Evolutionary conservation across 225 moss, liverwort and hornwort species (phyloP), one percentile per base, ranked within the genome.

Genomic region (Takakia lepidozioides): DNA sequence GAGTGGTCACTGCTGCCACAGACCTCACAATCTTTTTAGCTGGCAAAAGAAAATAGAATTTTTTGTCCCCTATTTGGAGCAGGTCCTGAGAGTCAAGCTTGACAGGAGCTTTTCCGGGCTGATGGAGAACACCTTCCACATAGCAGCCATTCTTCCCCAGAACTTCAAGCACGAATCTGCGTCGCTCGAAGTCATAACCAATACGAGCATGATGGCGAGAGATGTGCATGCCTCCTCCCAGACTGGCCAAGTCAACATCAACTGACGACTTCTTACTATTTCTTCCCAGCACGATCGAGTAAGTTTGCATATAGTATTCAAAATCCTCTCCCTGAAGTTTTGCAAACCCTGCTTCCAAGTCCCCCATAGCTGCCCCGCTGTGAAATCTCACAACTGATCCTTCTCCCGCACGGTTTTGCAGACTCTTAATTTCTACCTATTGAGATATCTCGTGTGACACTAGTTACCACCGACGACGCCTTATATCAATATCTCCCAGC

Each of bases 281-380:
- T 19, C 95, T 72, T 10, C 95, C 95, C 27, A 98, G 51, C 51
- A 98, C 72, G 36, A 95, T 95, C 46, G 95, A 98, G 58, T 98
- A 98, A 29, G 95, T 87, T 53, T 98, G 95, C 95, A 98, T 98
- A 37, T 98, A 98, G 34, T 90, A 98, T 65, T 98, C 95, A 21
- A 98, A 98, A 68, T 98, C 95, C 80, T 98, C 95, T 10, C 95
- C 95, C 53, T 98, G 95, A 52, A 98, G 66, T 80, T 98, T 98
- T 21, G 95, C 95, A 51, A 98, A 98, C 38, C 95, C 95, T 14
- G 90, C 90, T 61, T 90, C 95, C 60, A 87, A 59, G 35, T 90
- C 86, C 49, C 77, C 90, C 84, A 93, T 93, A 48, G 19, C 25
- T 10, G 2, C 27, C 34, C 8, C n/a, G n/a, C n/a, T n/a, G n/a